These are phyloP conservation scores for Pythium dissotocum DNA, from an alignment of 352 stramenopile genomes.

Conservation along the genomic window DNA sequence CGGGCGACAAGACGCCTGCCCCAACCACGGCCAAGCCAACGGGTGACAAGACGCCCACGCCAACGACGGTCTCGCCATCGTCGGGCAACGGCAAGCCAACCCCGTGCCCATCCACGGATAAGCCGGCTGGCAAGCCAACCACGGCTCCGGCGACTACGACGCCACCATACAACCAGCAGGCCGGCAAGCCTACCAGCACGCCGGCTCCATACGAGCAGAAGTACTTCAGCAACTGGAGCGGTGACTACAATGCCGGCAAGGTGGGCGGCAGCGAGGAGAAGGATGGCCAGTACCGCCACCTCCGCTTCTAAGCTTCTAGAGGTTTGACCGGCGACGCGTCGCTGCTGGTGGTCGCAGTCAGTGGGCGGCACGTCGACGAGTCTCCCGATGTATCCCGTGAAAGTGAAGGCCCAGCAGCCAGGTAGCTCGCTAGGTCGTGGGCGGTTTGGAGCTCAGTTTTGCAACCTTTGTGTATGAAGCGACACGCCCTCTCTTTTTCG, in stretches of 20 bases:
- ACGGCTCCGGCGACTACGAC: background rate
- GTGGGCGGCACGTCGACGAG: background rate
- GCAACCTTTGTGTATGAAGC: too few relatives aligned
- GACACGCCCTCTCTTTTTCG: background rate
- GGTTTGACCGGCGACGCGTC: background rate
- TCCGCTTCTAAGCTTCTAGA: constrained; percentile 7
- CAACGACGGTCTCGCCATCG: too few relatives aligned
- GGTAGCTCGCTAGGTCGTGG: background rate
- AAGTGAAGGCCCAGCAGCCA: background rate
- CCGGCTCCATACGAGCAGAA: constrained; percentile 1
- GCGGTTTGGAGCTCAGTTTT: too few relatives aligned
- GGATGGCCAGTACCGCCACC: constrained; percentile 8
- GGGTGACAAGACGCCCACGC: too few relatives aligned
- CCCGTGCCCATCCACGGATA: too few relatives aligned
- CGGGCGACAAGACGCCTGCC: background rate
- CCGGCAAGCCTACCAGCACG: background rate
- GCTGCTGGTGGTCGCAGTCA: constrained; percentile 9
- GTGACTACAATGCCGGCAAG: constrained; percentile 2
- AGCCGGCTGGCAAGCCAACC: constrained; percentile 5
- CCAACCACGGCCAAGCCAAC: background rate
- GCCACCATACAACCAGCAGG: background rate
- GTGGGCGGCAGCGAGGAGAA: background rate
- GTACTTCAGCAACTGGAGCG: constrained; percentile 9
- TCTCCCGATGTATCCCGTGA: background rate
- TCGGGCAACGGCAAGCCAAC: too few relatives aligned